phyloP scores from a whole-genome alignment of 192 early-diverging fungal species.

The Linnemannia schmuckeri region DNA sequence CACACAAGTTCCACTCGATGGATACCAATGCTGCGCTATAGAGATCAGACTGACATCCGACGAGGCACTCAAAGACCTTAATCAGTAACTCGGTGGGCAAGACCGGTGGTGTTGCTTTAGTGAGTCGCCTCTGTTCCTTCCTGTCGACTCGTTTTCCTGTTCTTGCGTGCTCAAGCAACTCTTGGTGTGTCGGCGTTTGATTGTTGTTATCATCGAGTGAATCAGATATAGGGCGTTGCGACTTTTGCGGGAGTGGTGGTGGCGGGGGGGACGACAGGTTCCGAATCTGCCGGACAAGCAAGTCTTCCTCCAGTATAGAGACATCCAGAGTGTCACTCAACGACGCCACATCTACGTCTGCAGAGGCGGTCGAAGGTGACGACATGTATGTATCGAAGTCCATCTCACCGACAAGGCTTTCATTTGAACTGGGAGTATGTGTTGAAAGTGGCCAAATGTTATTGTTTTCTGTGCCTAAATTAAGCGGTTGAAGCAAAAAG shows the following conservation, averaged over 20 bases:
- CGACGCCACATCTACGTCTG: background rate
- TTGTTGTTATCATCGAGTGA: background rate
- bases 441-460: background rate
- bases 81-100: constrained; percentile 62
- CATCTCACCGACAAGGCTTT: background rate
- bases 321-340: background rate
- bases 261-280: background rate
- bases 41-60: constrained; percentile 37
- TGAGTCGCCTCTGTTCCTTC: no score
- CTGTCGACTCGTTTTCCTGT: constrained; percentile 21
- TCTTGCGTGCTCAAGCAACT: constrained; percentile 11
- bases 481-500: background rate
- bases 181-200: background rate
- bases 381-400: background rate
- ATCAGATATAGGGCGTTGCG: background rate
- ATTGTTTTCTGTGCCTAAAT: background rate
- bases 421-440: background rate
- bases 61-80: constrained; percentile 57
- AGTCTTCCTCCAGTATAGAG: constrained; percentile 21
- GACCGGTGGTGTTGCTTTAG: background rate
- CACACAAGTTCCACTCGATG: constrained; percentile 61
- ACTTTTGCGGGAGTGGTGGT: background rate
- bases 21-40: constrained; percentile 50
- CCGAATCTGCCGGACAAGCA: constrained; percentile 4
- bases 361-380: background rate